These are phyloP conservation scores for Litchi chinensis DNA, from an alignment of 345 rosid species.

Conservation along the genomic window DNA sequence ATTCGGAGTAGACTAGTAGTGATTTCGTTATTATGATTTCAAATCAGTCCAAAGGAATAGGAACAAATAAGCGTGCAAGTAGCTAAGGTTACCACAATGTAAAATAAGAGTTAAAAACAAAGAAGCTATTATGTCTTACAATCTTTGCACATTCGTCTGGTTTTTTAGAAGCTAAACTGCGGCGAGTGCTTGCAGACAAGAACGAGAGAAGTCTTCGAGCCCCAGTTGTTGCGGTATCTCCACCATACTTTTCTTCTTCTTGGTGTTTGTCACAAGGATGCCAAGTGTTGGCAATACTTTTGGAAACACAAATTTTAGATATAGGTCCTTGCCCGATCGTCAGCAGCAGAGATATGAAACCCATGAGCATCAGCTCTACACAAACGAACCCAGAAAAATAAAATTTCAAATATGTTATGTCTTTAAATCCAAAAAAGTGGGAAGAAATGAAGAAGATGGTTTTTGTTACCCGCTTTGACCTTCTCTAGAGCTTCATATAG, in stretches of 20 bases:
- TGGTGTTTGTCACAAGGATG: slow-evolving; percentile 52
- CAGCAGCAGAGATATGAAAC: slow-evolving; percentile 71
- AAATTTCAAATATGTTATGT: background rate
- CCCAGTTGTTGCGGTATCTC: background rate
- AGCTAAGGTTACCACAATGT: background rate
- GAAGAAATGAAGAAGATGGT: background rate
- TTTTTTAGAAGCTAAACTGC: slow-evolving; percentile 43
- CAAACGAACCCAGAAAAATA: background rate
- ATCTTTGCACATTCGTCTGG: slow-evolving; percentile 42
- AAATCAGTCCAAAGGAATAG: too few relatives aligned
- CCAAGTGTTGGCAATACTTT: slow-evolving; percentile 51
- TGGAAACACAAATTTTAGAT: slow-evolving; percentile 58
- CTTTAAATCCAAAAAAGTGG: background rate
- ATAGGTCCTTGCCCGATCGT: slow-evolving; percentile 45
- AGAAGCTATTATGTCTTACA: slow-evolving; percentile 28
- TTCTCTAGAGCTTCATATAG: slow-evolving; percentile 86
- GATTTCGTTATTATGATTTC: too few relatives aligned
- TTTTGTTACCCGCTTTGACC: slow-evolving; percentile 61
- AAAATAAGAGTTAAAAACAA: background rate
- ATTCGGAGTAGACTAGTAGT: too few relatives aligned
- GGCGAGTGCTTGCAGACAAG: slow-evolving; percentile 35
- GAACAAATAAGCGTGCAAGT: too few relatives aligned
- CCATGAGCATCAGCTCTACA: slow-evolving; percentile 79
- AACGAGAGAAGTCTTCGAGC: slow-evolving; percentile 50
- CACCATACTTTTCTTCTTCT: background rate